Conservation (phyloP, 2,329 filamentous ascomycete genomes). For the Trichoderma atrobrunneum region DNA sequence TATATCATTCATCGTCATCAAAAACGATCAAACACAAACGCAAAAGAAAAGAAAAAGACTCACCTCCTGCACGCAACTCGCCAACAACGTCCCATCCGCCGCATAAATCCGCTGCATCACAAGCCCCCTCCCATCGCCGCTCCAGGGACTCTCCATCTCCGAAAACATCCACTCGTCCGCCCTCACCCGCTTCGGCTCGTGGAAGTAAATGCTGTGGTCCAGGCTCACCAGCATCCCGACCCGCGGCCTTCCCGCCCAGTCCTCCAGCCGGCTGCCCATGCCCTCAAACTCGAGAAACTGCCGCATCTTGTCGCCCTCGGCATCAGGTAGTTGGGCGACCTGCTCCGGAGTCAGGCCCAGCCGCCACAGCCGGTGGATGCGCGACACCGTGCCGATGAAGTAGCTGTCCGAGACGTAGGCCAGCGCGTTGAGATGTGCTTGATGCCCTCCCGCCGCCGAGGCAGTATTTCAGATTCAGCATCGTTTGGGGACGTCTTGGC, state of each 20-base stretch:
- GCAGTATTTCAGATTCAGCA: not conserved
- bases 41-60: constrained; percentile 25
- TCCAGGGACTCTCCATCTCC: constrained; percentile 79
- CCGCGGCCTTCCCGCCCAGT: constrained; percentile 51
- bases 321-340: constrained; percentile 49
- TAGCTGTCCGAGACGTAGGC: constrained; percentile 92
- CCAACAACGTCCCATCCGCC: constrained; percentile 68
- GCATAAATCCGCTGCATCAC: constrained; percentile 74
- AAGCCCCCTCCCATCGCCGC: constrained; percentile 71
- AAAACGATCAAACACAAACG: not conserved
- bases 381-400: constrained; percentile 85
- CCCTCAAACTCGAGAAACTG: constrained; percentile 44
- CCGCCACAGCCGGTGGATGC: constrained; percentile 77
- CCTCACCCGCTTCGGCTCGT: constrained; percentile 55
- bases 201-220: constrained; percentile 72
- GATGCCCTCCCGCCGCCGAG: constrained; percentile 66
- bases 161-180: constrained; percentile 76
- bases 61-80: constrained; percentile 78
- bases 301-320: constrained; percentile 37
- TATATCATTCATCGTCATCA: not conserved
- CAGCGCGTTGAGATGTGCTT: constrained; percentile 80
- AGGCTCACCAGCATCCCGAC: constrained; percentile 84
- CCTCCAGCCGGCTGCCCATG: constrained; percentile 41
- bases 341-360: constrained; percentile 58
- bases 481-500: not conserved